Conservation (phyloP, 129 eudicot genomes). For the Flaveria robusta region DNA sequence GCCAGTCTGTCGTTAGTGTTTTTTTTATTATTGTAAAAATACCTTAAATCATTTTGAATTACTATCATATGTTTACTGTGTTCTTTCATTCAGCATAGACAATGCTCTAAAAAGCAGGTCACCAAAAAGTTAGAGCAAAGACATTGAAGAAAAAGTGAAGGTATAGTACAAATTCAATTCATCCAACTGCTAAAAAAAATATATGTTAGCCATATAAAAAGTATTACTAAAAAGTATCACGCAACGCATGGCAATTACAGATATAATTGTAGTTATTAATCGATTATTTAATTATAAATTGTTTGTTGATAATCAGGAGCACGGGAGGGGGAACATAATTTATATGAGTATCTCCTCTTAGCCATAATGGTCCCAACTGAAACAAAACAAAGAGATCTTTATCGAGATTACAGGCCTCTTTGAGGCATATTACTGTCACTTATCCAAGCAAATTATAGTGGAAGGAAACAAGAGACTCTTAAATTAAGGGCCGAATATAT, state of each 20-base stretch:
- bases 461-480: neutral
- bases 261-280: neutral
- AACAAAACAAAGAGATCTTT: slow-evolving; percentile 2
- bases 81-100: too few relatives aligned
- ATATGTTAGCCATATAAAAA: too few relatives aligned
- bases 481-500: neutral
- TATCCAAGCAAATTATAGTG: neutral
- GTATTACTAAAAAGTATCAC: too few relatives aligned
- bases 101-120: too few relatives aligned
- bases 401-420: neutral
- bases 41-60: too few relatives aligned
- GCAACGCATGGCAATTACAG: neutral
- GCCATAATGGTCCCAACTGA: neutral
- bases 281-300: neutral
- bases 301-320: neutral
- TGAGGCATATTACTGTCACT: neutral
- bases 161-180: too few relatives aligned
- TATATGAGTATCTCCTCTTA: neutral
- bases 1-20: too few relatives aligned
- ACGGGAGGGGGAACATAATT: neutral
- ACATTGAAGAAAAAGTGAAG: too few relatives aligned
- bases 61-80: too few relatives aligned
- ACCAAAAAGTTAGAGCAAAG: too few relatives aligned
- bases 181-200: too few relatives aligned
- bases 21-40: too few relatives aligned